phyloP scores from a whole-genome alignment of 768 basidiomycete genomes.

The Cystobasidium tubakii region DNA sequence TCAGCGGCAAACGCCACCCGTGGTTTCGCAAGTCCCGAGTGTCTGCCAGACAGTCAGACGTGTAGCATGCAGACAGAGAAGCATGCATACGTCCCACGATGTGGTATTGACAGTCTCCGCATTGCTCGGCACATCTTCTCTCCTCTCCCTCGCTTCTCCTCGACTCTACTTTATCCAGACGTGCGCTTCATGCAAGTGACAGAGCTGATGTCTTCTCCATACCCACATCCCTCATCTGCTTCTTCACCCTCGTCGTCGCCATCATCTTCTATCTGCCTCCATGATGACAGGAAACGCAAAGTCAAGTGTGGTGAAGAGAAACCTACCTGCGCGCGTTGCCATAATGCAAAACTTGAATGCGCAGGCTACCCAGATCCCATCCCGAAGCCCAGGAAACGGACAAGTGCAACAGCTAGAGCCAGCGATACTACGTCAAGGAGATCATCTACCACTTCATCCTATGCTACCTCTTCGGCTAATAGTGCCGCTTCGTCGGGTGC shows the following conservation, averaged over 20 bases:
- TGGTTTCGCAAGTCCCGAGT: too few species aligned
- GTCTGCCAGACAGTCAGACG: neutral
- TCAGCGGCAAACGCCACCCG: too few species aligned
- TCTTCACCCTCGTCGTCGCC: neutral
- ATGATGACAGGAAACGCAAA: slow-evolving; percentile 12
- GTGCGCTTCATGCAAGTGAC: too few species aligned
- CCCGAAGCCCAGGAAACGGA: neutral
- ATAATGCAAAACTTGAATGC: neutral
- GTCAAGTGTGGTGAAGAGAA: slow-evolving; percentile 32
- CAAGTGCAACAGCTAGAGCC: neutral
- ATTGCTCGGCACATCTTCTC: too few species aligned
- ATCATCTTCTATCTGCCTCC: neutral
- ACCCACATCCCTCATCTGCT: neutral
- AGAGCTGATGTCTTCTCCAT: neutral
- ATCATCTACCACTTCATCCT: neutral
- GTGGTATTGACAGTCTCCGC: neutral
- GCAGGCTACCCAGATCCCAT: neutral
- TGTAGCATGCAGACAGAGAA: neutral
- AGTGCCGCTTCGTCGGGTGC: neutral
- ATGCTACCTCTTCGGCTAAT: neutral
- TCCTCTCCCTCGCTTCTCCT: too few species aligned
- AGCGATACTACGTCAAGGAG: neutral
- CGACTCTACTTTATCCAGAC: too few species aligned
- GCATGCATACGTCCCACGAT: too few species aligned
- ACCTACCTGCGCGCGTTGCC: slow-evolving; percentile 17